Conservation (phyloP, 805 yeast species). For the Pichia heedii region DNA sequence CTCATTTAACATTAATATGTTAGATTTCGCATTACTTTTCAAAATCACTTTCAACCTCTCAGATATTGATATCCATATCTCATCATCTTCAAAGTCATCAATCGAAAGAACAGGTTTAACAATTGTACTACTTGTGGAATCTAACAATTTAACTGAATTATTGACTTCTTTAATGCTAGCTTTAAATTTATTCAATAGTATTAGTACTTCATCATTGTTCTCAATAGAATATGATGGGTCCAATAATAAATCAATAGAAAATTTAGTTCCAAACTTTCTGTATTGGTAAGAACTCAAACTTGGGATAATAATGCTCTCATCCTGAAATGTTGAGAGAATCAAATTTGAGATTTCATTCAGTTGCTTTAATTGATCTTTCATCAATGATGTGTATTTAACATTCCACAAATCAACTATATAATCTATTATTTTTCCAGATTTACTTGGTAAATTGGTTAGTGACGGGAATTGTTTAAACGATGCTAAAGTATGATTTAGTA, state of each 20-base stretch:
- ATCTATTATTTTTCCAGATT: constrained; percentile 6
- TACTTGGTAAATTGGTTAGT: constrained; percentile 14
- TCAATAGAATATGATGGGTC: constrained; percentile 14
- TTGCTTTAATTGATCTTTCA: constrained; percentile 12
- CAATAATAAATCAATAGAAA: constrained; percentile 14
- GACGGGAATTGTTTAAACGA: constrained; percentile 27
- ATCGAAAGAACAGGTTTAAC: constrained; percentile 27
- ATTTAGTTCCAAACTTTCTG: constrained; percentile 17
- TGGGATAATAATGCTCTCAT: constrained; percentile 5
- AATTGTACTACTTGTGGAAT: constrained; percentile 14
- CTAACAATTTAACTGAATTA: constrained; percentile 17
- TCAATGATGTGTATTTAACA: constrained; percentile 6
- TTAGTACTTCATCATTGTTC: constrained; percentile 1
- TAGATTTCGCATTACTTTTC: constrained; percentile 12
- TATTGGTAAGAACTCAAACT: constrained; percentile 1
- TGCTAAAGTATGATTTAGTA: constrained; percentile 15
- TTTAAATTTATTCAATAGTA: constrained; percentile 12
- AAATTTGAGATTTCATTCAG: constrained; percentile 15
- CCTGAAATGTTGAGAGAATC: constrained; percentile 13
- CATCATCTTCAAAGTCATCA: constrained; percentile 28
- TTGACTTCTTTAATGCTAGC: constrained; percentile 11
- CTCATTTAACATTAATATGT: constrained; percentile 10
- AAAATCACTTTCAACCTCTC: constrained; percentile 11
- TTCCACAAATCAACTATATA: constrained; percentile 17
- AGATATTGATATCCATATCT: constrained; percentile 20